Evolutionary conservation across 345 rosid genomes (phyloP).

Genomic region (Salix caprea): DNA sequence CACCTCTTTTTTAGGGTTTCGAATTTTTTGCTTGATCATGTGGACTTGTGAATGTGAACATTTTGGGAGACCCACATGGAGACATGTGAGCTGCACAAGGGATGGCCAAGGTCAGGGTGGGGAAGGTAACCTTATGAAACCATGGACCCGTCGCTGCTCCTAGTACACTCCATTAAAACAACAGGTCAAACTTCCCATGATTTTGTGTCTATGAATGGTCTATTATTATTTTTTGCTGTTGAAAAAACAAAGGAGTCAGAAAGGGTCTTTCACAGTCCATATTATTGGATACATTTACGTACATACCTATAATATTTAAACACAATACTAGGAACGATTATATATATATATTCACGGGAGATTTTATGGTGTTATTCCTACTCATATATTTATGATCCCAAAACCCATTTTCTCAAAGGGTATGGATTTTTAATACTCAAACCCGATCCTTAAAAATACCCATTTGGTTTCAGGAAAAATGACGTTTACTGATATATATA

Average conservation of each 20-base stretch:
- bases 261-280: slow-evolving; percentile 9
- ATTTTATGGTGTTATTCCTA: too few species aligned
- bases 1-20: slow-evolving; percentile 16
- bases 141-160: not conserved
- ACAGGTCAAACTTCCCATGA: slow-evolving; percentile 11
- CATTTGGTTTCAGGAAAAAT: too few species aligned
- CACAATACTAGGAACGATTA: not conserved
- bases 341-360: too few species aligned
- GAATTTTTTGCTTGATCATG: slow-evolving; percentile 19
- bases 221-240: too few species aligned
- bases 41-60: slow-evolving; percentile 35
- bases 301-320: not conserved
- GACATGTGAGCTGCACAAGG: slow-evolving; percentile 45
- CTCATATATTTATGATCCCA: too few species aligned
- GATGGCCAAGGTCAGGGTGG: slow-evolving; percentile 23
- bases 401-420: too few species aligned
- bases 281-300: not conserved
- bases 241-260: not conserved
- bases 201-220: not conserved
- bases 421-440: too few species aligned
- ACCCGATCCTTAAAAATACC: too few species aligned
- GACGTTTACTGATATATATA: too few species aligned
- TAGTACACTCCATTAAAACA: not conserved
- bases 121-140: not conserved
- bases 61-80: slow-evolving; percentile 40